Base-by-base conservation (phyloP, 805 yeast genomes). In the Candida montana region DNA sequence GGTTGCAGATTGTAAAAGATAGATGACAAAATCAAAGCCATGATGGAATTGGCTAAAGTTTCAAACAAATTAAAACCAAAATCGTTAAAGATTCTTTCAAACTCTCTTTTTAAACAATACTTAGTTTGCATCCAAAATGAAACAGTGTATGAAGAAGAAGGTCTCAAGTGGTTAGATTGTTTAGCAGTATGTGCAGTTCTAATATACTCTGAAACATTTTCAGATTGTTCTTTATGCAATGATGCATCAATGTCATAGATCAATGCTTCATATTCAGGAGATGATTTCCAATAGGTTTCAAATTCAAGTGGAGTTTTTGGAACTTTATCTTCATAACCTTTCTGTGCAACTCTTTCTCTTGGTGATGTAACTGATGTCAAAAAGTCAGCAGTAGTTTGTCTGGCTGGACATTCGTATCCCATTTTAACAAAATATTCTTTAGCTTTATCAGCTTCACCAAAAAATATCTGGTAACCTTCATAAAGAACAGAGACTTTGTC, bases 361-460 rank as follows among this genome's bases (percentile, higher is more conserved):
- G 87, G 85, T 57, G 79, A 83, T 9, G 89, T 79, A 11, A 81
- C 69, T 2, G 86, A 77, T 2, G 87, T 81, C 52, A 81, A 62
- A 56, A 80, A 82, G 54, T 82, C 88, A 12, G 87, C 83, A 13
- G 86, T 77, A 3, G 83, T 72, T 63, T 79, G 85, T 52, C 88
- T 69, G 7, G 74, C 65, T 18, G 83, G 84, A 47, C 81, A 77
- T 30, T 65, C 59, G 51, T 67, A 83, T 17, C 90, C 90, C 83
- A 83, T 75, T 17, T 67, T 65, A 47, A 70, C 71, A 54, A 83
- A 83, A 57, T 74, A 83, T 21, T 63, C 59, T 49, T 74, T 74
- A 7, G 83, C 87, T 30, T 67, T 60, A 2, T 54, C 57, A 6
- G 71, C 65, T 10, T 78, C 74, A n/a, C 91, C 91, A 54, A 68